Conservation (phyloP, 805 yeast species). For the Tetrapisispora nanseiensis region DNA sequence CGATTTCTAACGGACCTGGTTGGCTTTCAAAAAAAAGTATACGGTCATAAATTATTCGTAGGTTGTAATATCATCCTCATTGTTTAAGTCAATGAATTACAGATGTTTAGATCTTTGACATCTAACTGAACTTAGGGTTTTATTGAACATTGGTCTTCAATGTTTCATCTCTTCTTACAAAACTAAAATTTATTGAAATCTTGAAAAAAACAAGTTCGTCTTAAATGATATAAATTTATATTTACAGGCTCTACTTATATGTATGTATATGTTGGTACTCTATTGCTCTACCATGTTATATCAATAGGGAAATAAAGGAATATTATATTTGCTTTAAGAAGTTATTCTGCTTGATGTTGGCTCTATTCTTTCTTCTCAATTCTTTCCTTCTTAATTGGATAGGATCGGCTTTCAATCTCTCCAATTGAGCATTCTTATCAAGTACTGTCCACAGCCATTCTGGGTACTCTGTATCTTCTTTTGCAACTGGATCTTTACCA, state of each 20-base stretch:
- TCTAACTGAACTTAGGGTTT: too few species aligned
- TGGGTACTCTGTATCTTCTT: constrained; percentile 84
- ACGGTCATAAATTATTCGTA: too few species aligned
- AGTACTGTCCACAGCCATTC: constrained; percentile 87
- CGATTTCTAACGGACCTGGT: too few species aligned
- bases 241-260: neutral
- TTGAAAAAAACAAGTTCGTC: neutral
- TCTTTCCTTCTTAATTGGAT: constrained; percentile 59
- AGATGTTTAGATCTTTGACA: too few species aligned
- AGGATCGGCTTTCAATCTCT: constrained; percentile 44
- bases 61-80: too few species aligned
- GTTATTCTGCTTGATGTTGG: constrained; percentile 66
- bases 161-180: too few species aligned
- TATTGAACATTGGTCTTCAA: too few species aligned
- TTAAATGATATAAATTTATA: neutral
- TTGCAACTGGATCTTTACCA: constrained; percentile 83
- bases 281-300: too few species aligned
- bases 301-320: too few species aligned
- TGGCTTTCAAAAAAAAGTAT: too few species aligned
- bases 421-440: constrained; percentile 50
- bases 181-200: too few species aligned
- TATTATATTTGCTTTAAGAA: constrained; percentile 34
- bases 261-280: neutral
- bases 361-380: constrained; percentile 58
- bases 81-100: too few species aligned